A percentile compares a stretch with the other conserved stretches of the same genome.
These are phyloP conservation scores for Macaranga tanarius DNA, from an alignment of 441 rosid species.

Conservation along the genomic window DNA sequence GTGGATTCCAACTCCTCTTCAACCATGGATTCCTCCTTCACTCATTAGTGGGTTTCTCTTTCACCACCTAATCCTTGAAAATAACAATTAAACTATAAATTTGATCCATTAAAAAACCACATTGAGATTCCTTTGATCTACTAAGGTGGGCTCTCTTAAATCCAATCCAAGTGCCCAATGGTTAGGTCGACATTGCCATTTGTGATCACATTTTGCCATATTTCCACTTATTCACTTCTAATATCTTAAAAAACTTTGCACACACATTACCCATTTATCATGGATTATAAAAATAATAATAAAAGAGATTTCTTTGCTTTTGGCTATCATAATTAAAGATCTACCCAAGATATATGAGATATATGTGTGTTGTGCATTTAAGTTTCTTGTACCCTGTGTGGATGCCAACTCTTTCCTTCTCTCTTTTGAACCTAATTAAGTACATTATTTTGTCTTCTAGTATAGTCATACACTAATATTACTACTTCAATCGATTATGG, in stretches of 20 bases:
- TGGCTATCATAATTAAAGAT: neutral
- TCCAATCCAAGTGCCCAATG: constrained; percentile 50
- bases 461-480: neutral
- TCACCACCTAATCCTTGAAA: constrained; percentile 80
- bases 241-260: constrained; percentile 9
- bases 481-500: neutral
- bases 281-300: neutral
- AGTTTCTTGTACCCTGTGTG: constrained; percentile 2
- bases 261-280: constrained; percentile 4
- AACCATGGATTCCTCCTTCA: constrained; percentile 43
- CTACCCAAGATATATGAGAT: neutral
- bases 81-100: constrained; percentile 38
- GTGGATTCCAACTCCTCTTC: constrained; percentile 95
- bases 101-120: constrained; percentile 27
- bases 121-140: constrained; percentile 37
- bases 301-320: constrained; percentile 5
- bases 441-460: constrained; percentile 18
- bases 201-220: constrained; percentile 20
- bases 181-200: constrained; percentile 25
- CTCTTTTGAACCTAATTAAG: constrained; percentile 9
- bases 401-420: constrained; percentile 21
- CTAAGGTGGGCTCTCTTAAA: constrained; percentile 47
- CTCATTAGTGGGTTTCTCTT: constrained; percentile 67
- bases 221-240: constrained; percentile 17
- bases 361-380: neutral